These are phyloP conservation scores for Cnidoscolus chayamansa DNA, from an alignment of 441 rosid genomes.

Conservation along the genomic window DNA sequence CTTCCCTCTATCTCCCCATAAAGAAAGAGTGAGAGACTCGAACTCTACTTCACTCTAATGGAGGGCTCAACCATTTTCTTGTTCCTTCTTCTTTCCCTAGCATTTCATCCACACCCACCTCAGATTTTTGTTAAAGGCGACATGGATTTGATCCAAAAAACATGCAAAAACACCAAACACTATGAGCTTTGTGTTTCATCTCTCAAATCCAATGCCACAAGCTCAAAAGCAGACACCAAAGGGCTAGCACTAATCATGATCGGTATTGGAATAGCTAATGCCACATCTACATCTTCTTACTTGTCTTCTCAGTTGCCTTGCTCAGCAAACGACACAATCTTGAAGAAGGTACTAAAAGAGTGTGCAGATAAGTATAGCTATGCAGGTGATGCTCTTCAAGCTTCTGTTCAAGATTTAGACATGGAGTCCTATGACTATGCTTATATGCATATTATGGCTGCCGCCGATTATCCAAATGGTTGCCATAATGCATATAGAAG, in stretches of 20 bases:
- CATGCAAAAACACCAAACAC: slow-evolving; percentile 65
- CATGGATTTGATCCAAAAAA: slow-evolving; percentile 46
- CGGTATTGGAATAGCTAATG: slow-evolving; percentile 56
- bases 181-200: slow-evolving; percentile 66
- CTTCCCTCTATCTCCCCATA: neutral
- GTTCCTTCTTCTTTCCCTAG: slow-evolving; percentile 23
- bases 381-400: slow-evolving; percentile 55
- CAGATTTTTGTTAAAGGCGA: slow-evolving; percentile 24
- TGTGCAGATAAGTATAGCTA: slow-evolving; percentile 68
- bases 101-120: slow-evolving; percentile 16
- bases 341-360: slow-evolving; percentile 44
- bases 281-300: slow-evolving; percentile 65
- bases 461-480: slow-evolving; percentile 64
- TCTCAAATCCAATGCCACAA: slow-evolving; percentile 61
- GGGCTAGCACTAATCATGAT: slow-evolving; percentile 65
- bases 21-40: neutral
- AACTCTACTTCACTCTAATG: slow-evolving; percentile 10
- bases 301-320: slow-evolving; percentile 38
- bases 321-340: slow-evolving; percentile 25
- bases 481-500: slow-evolving; percentile 60
- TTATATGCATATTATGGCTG: slow-evolving; percentile 62
- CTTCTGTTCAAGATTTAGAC: slow-evolving; percentile 44
- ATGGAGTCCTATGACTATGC: slow-evolving; percentile 63
- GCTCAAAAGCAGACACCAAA: slow-evolving; percentile 52
- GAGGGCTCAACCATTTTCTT: slow-evolving; percentile 3